Evolutionary conservation across 345 rosid genomes (phyloP).

Genomic region (Aurinia saxatilis): DNA sequence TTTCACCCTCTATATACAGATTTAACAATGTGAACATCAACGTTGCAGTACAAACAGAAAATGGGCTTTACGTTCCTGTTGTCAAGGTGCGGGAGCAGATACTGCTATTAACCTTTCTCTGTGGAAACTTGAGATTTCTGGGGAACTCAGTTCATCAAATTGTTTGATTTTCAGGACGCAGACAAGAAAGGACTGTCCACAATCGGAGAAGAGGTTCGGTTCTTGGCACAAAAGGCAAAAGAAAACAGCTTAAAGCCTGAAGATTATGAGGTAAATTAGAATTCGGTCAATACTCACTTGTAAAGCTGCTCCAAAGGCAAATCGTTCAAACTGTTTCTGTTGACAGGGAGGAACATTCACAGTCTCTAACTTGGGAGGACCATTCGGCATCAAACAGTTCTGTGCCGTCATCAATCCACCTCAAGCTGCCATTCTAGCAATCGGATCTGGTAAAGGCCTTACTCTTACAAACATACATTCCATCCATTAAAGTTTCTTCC

Average conservation of each 20-base stretch:
- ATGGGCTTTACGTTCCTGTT: constrained; percentile 85
- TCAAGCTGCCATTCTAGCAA: constrained; percentile 90
- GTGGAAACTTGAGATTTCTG: not conserved
- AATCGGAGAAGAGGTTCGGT: constrained; percentile 69
- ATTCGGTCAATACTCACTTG: not conserved
- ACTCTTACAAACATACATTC: not conserved
- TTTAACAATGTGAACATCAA: constrained; percentile 69
- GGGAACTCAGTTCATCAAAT: not conserved
- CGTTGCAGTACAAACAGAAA: constrained; percentile 90
- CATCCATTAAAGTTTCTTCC: not conserved
- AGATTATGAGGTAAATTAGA: constrained; percentile 66
- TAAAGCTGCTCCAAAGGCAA: not conserved
- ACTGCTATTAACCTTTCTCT: not conserved
- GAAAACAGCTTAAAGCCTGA: constrained; percentile 84
- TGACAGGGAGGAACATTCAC: constrained; percentile 95
- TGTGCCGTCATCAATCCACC: constrained; percentile 96
- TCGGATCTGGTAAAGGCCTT: constrained; percentile 68
- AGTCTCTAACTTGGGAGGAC: constrained; percentile 95
- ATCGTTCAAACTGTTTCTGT: not conserved
- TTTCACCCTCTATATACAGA: constrained; percentile 32
- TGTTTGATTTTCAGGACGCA: constrained; percentile 52
- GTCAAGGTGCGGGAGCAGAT: constrained; percentile 44
- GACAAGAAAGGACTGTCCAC: constrained; percentile 82
- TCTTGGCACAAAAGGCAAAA: constrained; percentile 73
- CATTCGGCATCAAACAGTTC: constrained; percentile 91